Base-by-base conservation (phyloP, 2,329 filamentous ascomycete species). In the Myriosclerotinia curreyana region DNA sequence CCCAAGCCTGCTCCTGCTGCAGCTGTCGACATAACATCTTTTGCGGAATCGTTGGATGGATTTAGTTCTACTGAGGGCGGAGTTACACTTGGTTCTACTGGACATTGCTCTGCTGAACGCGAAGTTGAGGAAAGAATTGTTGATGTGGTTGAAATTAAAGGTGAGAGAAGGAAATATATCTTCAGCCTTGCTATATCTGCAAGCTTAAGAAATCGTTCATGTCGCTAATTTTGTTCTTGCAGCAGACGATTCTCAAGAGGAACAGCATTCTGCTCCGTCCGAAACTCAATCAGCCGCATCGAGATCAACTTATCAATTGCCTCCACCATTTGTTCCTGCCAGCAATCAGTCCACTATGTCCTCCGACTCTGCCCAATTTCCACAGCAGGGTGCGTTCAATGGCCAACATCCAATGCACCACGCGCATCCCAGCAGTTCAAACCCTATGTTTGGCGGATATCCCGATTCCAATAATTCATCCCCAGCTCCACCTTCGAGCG, bases 401-500 rank as follows among this genome's bases (percentile, higher is more conserved):
- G 70, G 70, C 64, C 66, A 73, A 60, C 67, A 73, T 69, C 69
- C 73, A 67, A 70, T 81, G 69, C 82, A 85, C 68, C 81, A 84
- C 60, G 73, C 79, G 49, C 83, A 82, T 62, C 79, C 79, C 17
- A 86, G 82, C 72, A 81, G 81, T 65, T 79, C 82, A 46, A 85
- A 80, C 71, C 75, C 86, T 60, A 79, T 85, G 66, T 86, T 87
- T 69, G 82, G 82, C 42, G 78, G 77, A 8, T 82, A 83, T 66
- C 76, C 80, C 40, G 81, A 79, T 22, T 87, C 85, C 15, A 81
- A 82, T 69, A 81, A 79, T 61, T 82, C 84, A 0, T 87, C 85
- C 6, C 85, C 85, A 1, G 82, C 77, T 25, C 80, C 80, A 50
- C 82, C 82, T 60, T 77, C 75, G 53, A 79, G 79, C 17, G 78